These are phyloP conservation scores for Lipomyces spencermartinsiae DNA, from an alignment of 805 yeast species.

Conservation along the genomic window DNA sequence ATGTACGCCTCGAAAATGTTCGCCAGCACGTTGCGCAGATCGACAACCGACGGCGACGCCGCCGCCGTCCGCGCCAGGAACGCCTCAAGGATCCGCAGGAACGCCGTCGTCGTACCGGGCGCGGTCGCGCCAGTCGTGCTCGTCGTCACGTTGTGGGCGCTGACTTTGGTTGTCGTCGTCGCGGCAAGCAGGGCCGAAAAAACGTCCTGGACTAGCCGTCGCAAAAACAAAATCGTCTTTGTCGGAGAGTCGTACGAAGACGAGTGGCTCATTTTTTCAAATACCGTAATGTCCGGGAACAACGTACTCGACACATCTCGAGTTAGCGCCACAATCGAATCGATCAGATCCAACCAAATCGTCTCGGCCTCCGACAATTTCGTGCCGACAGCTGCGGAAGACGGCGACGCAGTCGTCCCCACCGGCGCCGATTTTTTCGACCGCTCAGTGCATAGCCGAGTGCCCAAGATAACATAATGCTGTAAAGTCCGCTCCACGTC, in stretches of 20 bases:
- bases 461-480: slow-evolving; percentile 35
- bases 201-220: slow-evolving; percentile 39
- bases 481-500: slow-evolving; percentile 31
- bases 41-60: slow-evolving; percentile 37
- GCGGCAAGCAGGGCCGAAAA: slow-evolving; percentile 38
- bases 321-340: slow-evolving; percentile 34
- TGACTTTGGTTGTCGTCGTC: slow-evolving; percentile 21
- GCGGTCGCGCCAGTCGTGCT: background rate
- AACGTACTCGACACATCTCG: slow-evolving; percentile 33
- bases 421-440: slow-evolving; percentile 15
- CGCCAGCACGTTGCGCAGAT: slow-evolving; percentile 36
- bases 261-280: slow-evolving; percentile 33
- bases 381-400: background rate
- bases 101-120: slow-evolving; percentile 4
- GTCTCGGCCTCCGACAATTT: slow-evolving; percentile 30
- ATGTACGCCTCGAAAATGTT: slow-evolving; percentile 39
- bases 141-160: slow-evolving; percentile 16
- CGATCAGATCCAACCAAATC: slow-evolving; percentile 36
- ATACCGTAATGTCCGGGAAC: slow-evolving; percentile 34
- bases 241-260: slow-evolving; percentile 35
- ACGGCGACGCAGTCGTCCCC: background rate
- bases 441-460: slow-evolving; percentile 36
- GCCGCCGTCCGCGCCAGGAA: slow-evolving; percentile 36
- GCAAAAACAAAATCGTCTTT: slow-evolving; percentile 34
- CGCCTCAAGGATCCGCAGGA: slow-evolving; percentile 34